These are phyloP conservation scores for Lindgomyces ingoldianus DNA, from an alignment of 495 filamentous ascomycete genomes.

Conservation along the genomic window DNA sequence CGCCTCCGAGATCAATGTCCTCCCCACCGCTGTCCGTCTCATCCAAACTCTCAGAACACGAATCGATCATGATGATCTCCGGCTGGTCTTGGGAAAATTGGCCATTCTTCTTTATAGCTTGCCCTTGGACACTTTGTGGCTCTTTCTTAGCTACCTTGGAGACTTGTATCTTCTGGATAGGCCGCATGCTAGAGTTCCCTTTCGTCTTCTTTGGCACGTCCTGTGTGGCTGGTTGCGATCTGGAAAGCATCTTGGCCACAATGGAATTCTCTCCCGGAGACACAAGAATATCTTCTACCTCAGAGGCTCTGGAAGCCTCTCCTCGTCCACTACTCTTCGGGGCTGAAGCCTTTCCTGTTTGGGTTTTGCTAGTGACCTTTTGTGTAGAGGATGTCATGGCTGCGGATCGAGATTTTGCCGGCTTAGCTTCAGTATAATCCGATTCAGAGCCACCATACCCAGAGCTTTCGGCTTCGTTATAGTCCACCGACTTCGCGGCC, in stretches of 20 bases:
- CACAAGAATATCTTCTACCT: background rate
- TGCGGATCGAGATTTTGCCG: conserved; percentile 2
- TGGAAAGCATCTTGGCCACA: conserved; percentile 1
- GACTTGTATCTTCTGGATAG: background rate
- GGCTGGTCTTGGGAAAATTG: background rate
- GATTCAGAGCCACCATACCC: conserved; percentile 1
- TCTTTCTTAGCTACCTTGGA: background rate
- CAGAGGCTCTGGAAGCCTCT: background rate
- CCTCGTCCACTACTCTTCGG: background rate
- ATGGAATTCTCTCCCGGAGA: background rate
- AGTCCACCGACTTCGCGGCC: background rate
- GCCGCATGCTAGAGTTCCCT: background rate
- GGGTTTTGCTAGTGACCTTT: too few species aligned
- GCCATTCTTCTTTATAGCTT: background rate
- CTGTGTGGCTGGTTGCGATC: background rate
- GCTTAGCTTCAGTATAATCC: conserved; percentile 6
- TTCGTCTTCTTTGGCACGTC: background rate
- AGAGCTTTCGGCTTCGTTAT: conserved; percentile 13
- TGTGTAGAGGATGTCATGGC: background rate
- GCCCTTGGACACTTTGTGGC: background rate
- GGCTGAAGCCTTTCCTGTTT: background rate
- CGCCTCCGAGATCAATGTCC: too few species aligned
- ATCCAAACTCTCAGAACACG: too few species aligned
- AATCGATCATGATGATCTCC: too few species aligned
- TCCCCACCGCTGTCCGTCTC: too few species aligned